Conservation (phyloP, 2,329 filamentous ascomycete genomes). For the Teratosphaeria pseudoeucalypti region DNA sequence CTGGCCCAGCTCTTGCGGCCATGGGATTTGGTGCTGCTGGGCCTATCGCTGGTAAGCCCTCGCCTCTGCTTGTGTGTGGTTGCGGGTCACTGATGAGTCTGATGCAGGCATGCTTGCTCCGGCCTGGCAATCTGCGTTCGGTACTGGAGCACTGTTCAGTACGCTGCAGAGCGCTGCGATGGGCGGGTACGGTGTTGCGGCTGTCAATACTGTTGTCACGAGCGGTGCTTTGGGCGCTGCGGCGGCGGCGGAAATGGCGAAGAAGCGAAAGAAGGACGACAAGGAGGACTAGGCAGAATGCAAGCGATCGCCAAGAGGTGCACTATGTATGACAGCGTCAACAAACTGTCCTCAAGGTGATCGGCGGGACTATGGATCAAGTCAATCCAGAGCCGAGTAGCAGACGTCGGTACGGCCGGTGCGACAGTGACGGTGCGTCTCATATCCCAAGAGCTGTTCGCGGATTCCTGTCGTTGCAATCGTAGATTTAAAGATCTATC, state of each 20-base stretch:
- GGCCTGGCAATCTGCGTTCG: background rate
- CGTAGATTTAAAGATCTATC: background rate
- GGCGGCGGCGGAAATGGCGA: background rate
- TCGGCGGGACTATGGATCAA: background rate
- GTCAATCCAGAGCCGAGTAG: background rate
- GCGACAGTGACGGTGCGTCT: background rate
- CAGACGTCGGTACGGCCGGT: background rate
- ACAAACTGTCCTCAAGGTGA: background rate
- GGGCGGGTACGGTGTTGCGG: slow-evolving; percentile 4
- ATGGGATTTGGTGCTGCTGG: background rate
- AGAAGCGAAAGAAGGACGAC: background rate
- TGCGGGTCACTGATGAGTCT: background rate
- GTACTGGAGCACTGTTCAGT: slow-evolving; percentile 1
- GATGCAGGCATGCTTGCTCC: background rate
- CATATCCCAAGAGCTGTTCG: background rate
- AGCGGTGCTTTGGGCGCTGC: background rate
- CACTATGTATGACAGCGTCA: background rate
- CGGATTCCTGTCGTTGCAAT: background rate
- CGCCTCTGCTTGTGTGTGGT: background rate
- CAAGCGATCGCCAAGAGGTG: background rate
- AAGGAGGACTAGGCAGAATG: background rate
- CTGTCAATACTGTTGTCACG: background rate
- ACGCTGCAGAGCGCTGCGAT: slow-evolving; percentile 6
- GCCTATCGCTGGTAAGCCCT: background rate
- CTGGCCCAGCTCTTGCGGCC: background rate